These are phyloP conservation scores for Spatholobus suberectus DNA, from an alignment of 306 rosid species.

Conservation along the genomic window DNA sequence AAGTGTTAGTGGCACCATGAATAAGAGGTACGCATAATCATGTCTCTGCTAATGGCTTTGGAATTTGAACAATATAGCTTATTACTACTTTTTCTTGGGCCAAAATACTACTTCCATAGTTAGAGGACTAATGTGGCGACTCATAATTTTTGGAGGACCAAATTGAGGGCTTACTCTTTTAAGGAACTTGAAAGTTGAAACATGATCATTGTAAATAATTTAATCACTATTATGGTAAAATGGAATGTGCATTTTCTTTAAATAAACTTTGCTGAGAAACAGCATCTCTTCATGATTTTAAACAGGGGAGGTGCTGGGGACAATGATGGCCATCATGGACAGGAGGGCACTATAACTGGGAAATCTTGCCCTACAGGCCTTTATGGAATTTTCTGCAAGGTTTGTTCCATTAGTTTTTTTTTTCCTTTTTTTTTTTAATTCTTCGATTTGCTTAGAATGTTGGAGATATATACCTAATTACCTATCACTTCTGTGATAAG, in stretches of 20 bases:
- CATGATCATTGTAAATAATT: slow-evolving; percentile 12
- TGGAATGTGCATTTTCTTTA: neutral
- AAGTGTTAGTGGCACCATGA: slow-evolving; percentile 73
- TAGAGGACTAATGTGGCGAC: slow-evolving; percentile 23
- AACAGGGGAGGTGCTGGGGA: slow-evolving; percentile 92
- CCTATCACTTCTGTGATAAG: slow-evolving; percentile 22
- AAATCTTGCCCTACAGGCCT: slow-evolving; percentile 96
- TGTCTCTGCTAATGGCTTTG: slow-evolving; percentile 8
- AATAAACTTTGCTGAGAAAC: slow-evolving; percentile 37
- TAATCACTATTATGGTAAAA: slow-evolving; percentile 1
- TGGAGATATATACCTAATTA: slow-evolving; percentile 26
- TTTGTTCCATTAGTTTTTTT: slow-evolving; percentile 46
- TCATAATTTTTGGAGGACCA: neutral
- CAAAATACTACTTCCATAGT: neutral
- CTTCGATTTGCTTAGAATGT: slow-evolving; percentile 21
- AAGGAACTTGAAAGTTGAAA: slow-evolving; percentile 26
- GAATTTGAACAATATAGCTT: neutral
- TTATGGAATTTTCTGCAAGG: slow-evolving; percentile 87
- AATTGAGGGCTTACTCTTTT: neutral
- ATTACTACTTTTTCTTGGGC: slow-evolving; percentile 31
- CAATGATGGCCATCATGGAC: slow-evolving; percentile 75
- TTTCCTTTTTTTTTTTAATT: neutral
- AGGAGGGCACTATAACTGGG: slow-evolving; percentile 83
- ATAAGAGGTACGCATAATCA: slow-evolving; percentile 64
- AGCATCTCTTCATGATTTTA: slow-evolving; percentile 44